phyloP scores from a whole-genome alignment of 2,329 filamentous ascomycete species.

The Teratosphaeria nubilosa region DNA sequence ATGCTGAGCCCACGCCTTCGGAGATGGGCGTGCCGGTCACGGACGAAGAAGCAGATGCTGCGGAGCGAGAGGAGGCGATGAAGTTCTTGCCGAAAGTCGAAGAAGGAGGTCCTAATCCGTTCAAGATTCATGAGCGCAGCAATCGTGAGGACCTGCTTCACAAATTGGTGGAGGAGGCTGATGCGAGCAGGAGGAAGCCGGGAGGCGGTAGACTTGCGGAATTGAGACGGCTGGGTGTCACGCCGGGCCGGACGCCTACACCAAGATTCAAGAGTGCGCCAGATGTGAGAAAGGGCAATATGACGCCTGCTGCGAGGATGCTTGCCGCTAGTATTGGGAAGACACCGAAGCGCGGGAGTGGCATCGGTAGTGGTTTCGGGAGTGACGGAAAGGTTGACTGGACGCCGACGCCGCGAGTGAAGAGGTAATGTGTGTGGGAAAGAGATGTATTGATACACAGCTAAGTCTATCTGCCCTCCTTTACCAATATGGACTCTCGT shows the following conservation, averaged over 20 bases:
- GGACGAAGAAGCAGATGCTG: conserved; percentile 24
- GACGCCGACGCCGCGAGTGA: conserved; percentile 2
- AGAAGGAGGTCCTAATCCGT: conserved; percentile 59
- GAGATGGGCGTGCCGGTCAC: conserved; percentile 42
- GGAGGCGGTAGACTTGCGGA: conserved; percentile 36
- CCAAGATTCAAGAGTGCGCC: conserved; percentile 54
- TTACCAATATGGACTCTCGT: neutral
- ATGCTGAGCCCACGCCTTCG: conserved; percentile 57
- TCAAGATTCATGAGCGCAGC: conserved; percentile 65
- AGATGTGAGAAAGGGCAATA: conserved; percentile 34
- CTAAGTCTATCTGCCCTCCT: neutral
- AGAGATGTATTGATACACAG: neutral
- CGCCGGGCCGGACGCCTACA: conserved; percentile 47
- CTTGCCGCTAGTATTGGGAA: conserved; percentile 53
- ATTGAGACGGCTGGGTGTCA: conserved; percentile 27
- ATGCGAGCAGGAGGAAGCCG: conserved; percentile 57
- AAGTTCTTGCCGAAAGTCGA: conserved; percentile 37
- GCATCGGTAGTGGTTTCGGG: conserved; percentile 8
- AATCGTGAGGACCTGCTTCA: conserved; percentile 73
- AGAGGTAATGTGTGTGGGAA: neutral
- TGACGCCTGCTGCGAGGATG: conserved; percentile 67
- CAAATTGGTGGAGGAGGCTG: conserved; percentile 73
- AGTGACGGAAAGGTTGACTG: neutral
- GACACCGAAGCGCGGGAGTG: conserved; percentile 20
- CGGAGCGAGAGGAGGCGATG: conserved; percentile 27